These are phyloP conservation scores for Aspergillus terreus DNA, from an alignment of 2,329 filamentous ascomycete species.

Conservation along the genomic window DNA sequence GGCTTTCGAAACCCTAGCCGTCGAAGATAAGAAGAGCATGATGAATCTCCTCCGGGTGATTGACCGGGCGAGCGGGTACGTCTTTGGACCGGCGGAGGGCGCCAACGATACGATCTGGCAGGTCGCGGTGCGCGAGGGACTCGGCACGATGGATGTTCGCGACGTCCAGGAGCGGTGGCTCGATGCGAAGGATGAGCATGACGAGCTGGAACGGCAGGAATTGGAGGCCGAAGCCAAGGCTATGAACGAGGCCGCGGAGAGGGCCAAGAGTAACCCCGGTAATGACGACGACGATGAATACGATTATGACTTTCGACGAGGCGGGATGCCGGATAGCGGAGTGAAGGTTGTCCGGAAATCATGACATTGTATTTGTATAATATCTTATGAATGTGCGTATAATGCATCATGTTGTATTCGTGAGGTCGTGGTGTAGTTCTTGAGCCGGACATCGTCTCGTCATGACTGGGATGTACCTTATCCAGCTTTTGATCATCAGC, in stretches of 20 bases:
- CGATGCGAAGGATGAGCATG: conserved; percentile 82
- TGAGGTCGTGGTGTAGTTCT: too few relatives aligned
- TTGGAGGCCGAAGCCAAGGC: conserved; percentile 70
- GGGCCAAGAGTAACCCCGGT: conserved; percentile 22
- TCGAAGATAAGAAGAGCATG: conserved; percentile 97
- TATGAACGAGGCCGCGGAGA: conserved; percentile 32
- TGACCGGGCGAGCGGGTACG: conserved; percentile 87
- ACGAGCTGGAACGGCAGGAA: conserved; percentile 70
- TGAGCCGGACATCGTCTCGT: too few relatives aligned
- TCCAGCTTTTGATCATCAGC: too few relatives aligned
- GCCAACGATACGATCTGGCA: conserved; percentile 98
- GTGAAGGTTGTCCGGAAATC: conserved; percentile 67
- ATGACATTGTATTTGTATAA: conserved; percentile 34
- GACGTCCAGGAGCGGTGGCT: conserved; percentile 97
- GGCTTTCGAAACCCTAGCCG: conserved; percentile 85
- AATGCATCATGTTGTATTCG: too few relatives aligned
- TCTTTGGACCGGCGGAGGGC: conserved; percentile 84
- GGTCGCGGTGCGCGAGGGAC: conserved; percentile 75
- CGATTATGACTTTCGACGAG: conserved; percentile 17
- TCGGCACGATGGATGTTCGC: conserved; percentile 70
- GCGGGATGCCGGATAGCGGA: conserved; percentile 56
- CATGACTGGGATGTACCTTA: too few relatives aligned
- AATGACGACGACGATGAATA: conserved; percentile 29
- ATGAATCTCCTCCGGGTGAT: conserved; percentile 85
- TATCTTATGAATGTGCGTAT: neutral